Evolutionary conservation across 768 basidiomycete species (phyloP), one percentile per base, ranked within the genome.

Genomic region (Tylopilus sp.): DNA sequence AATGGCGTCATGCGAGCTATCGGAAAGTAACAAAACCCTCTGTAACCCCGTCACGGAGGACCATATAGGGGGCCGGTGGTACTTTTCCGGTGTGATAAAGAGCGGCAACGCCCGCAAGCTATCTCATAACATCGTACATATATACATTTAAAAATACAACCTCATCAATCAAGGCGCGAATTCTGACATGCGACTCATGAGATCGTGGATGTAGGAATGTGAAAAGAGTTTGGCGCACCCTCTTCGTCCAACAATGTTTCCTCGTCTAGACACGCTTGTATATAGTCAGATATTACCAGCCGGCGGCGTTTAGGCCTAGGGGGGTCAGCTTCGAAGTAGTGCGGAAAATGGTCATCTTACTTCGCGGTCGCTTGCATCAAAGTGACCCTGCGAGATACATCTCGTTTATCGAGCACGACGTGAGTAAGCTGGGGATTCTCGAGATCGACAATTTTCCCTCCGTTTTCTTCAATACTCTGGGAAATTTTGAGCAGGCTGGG

Each of bases 341-440:
- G 20, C 9, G 39, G 40, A 50, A 18, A 35, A 53, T 30, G 21
- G n/a, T 39, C 6, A 36, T 71, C 82, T 59, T 58, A 91, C 91
- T 83, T 77, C 10, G 84, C 80, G 7, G 90, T 90, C 42, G 77
- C 79, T 60, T 79, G 80, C 61, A 85, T 83, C 52, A 95, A 73
- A 52, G 85, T 81, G 25, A 79, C 65, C 48, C 90, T 82, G 33
- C 91, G 81, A 56, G 80, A 83, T 43, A 78, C 78, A 58, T 95
- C 92, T 9, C 86, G 82, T 69, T 88, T 88, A 71, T 94, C 88
- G 47, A 94, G 65, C 38, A 97, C 73, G 40, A 95, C 70, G 66
- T 98, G 95, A 0, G 94, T 95, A 36, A 98, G 73, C 63, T 86
- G 90, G 21, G 85, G 77, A 46, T 97, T 83, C 48, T 79, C 71